Percentiles rank a stretch among this genome's conserved stretches.
These are phyloP conservation scores for Xanthoconium stramineum DNA, from an alignment of 768 basidiomycete genomes.

Conservation along the genomic window DNA sequence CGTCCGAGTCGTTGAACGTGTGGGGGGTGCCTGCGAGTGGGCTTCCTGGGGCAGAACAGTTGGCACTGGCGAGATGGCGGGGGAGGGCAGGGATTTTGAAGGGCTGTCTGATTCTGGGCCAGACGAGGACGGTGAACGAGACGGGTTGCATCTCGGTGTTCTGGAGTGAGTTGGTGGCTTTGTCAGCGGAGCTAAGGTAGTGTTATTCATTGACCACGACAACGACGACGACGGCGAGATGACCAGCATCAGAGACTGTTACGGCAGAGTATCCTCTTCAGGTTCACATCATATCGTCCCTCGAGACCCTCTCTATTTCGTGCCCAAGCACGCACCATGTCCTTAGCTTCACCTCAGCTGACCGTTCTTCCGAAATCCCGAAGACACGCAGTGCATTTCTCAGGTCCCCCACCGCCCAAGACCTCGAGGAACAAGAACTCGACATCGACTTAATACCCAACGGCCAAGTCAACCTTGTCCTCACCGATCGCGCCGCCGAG, in stretches of 20 bases:
- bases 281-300: not conserved
- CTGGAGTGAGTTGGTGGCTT: not conserved
- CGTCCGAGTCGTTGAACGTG: conserved; percentile 26
- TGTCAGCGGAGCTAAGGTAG: too few relatives aligned
- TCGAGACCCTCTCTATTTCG: too few relatives aligned
- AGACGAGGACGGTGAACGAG: conserved; percentile 79
- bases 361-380: conserved; percentile 40
- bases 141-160: conserved; percentile 36
- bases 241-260: not conserved
- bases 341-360: conserved; percentile 17
- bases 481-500: conserved; percentile 38
- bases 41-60: conserved; percentile 47
- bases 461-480: conserved; percentile 50
- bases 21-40: conserved; percentile 56
- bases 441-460: conserved; percentile 57
- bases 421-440: conserved; percentile 59
- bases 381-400: conserved; percentile 48
- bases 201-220: too few relatives aligned
- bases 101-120: conserved; percentile 58
- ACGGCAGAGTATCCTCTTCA: not conserved
- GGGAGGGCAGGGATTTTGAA: conserved; percentile 62
- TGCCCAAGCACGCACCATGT: not conserved
- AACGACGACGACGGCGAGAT: not conserved
- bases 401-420: conserved; percentile 47
- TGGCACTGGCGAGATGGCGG: conserved; percentile 43